Evolutionary conservation across 768 basidiomycete species (phyloP).

Genomic region (Trametes cingulata): DNA sequence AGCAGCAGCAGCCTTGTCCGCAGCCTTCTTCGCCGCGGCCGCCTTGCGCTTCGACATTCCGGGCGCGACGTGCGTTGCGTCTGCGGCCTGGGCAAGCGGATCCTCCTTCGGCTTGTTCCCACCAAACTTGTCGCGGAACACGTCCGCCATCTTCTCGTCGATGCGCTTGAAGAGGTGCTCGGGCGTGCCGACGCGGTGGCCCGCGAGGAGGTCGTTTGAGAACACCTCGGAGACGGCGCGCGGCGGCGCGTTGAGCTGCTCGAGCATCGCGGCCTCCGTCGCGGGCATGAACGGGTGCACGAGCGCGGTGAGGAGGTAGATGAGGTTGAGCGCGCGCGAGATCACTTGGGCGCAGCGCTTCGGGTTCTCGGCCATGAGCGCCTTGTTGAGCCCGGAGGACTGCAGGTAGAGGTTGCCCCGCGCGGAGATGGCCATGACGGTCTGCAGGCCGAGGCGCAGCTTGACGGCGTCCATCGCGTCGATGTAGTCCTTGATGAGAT

Average conservation of each 20-base stretch:
- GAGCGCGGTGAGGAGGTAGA: slow-evolving; percentile 84
- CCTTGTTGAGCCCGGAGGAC: slow-evolving; percentile 86
- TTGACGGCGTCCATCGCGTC: slow-evolving; percentile 91
- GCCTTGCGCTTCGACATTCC: slow-evolving; percentile 57
- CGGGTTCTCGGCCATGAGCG: slow-evolving; percentile 79
- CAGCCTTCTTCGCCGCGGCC: slow-evolving; percentile 44
- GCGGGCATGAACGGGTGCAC: slow-evolving; percentile 97
- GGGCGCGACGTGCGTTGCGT: slow-evolving; percentile 45
- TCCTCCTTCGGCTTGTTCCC: slow-evolving; percentile 52
- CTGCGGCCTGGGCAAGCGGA: slow-evolving; percentile 40
- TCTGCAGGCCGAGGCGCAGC: slow-evolving; percentile 83
- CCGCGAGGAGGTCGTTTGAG: slow-evolving; percentile 79
- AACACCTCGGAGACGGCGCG: slow-evolving; percentile 75
- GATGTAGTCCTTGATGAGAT: slow-evolving; percentile 74
- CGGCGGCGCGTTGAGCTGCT: slow-evolving; percentile 87
- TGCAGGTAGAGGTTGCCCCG: slow-evolving; percentile 95
- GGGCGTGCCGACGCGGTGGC: slow-evolving; percentile 83
- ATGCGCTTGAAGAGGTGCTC: slow-evolving; percentile 93
- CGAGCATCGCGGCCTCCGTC: slow-evolving; percentile 76
- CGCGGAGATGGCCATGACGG: slow-evolving; percentile 85
- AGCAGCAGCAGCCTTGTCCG: slow-evolving; percentile 42
- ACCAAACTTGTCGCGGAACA: slow-evolving; percentile 79
- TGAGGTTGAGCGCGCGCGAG: slow-evolving; percentile 87
- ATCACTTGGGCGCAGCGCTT: slow-evolving; percentile 88
- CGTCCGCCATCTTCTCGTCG: slow-evolving; percentile 84